phyloP scores from a whole-genome alignment of 2,329 filamentous ascomycete species.

The Lecanicillium sp. region DNA sequence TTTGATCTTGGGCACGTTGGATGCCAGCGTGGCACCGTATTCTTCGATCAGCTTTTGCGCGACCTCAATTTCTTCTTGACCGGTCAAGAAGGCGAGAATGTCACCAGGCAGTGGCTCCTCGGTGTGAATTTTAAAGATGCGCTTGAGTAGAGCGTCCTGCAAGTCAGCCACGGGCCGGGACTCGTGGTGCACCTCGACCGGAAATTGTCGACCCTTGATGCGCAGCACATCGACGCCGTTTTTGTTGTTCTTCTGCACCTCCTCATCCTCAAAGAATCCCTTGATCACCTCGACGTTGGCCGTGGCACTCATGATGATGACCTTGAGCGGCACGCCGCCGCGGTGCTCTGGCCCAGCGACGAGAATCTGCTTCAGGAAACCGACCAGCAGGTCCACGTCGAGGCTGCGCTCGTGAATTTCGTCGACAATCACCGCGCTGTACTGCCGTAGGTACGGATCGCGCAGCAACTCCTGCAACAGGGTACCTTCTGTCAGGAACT shows the following conservation, averaged over 20 bases:
- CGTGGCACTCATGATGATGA: constrained; percentile 96
- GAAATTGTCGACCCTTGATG: constrained; percentile 82
- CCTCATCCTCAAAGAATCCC: constrained; percentile 58
- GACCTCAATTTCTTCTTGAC: constrained; percentile 86
- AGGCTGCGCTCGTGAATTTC: constrained; percentile 96
- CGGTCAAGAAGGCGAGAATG: constrained; percentile 84
- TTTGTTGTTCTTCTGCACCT: constrained; percentile 15
- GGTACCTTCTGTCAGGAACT: constrained; percentile 95
- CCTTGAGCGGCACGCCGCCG: constrained; percentile 71
- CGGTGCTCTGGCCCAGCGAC: constrained; percentile 55
- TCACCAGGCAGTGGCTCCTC: constrained; percentile 91
- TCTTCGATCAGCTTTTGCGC: constrained; percentile 77
- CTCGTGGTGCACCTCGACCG: constrained; percentile 73
- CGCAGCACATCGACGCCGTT: constrained; percentile 42
- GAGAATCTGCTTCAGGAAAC: constrained; percentile 78
- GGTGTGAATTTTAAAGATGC: constrained; percentile 79
- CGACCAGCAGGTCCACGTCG: constrained; percentile 85
- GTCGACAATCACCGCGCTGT: constrained; percentile 87
- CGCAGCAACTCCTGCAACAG: constrained; percentile 86
- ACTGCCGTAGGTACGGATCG: constrained; percentile 75
- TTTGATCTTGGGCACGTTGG: constrained; percentile 64
- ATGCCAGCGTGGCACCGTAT: constrained; percentile 64
- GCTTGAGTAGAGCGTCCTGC: constrained; percentile 72
- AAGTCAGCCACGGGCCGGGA: constrained; percentile 71
- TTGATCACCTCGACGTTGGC: constrained; percentile 77